These are phyloP conservation scores for Cystoderma amianthinum DNA, from an alignment of 768 basidiomycete genomes.

Conservation along the genomic window DNA sequence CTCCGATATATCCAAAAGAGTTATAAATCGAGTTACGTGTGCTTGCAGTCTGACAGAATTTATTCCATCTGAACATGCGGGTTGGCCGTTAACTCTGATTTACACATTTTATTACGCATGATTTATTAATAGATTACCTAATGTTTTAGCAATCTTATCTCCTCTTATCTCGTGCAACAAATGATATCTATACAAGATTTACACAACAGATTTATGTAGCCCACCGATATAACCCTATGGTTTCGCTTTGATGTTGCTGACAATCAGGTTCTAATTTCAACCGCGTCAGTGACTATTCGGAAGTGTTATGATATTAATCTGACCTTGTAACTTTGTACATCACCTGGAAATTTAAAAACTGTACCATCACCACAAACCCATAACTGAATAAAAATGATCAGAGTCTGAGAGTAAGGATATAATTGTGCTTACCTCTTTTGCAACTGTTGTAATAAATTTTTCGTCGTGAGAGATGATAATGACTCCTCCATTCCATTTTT, in stretches of 20 bases:
- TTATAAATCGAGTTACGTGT: too few species aligned
- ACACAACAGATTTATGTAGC: too few species aligned
- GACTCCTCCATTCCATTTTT: conserved; percentile 83
- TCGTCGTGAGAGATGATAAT: conserved; percentile 96
- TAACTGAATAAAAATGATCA: conserved; percentile 45
- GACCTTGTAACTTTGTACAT: conserved; percentile 90
- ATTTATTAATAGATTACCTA: not conserved
- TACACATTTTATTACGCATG: not conserved
- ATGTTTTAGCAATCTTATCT: too few species aligned
- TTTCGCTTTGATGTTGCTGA: conserved; percentile 60
- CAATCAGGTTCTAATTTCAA: conserved; percentile 56
- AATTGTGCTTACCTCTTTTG: conserved; percentile 56
- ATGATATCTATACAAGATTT: too few species aligned
- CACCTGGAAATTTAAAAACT: conserved; percentile 79
- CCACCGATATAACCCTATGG: conserved; percentile 33
- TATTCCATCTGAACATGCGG: not conserved
- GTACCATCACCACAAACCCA: conserved; percentile 91
- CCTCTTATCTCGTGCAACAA: too few species aligned
- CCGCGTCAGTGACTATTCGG: not conserved
- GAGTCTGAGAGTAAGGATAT: conserved; percentile 5
- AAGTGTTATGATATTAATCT: conserved; percentile 7
- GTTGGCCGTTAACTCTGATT: not conserved
- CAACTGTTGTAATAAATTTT: conserved; percentile 86
- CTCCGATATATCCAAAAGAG: too few species aligned
- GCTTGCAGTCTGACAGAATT: too few species aligned